These are phyloP conservation scores for Claviceps digitariae DNA, from an alignment of 2,329 filamentous ascomycete species.

Conservation along the genomic window DNA sequence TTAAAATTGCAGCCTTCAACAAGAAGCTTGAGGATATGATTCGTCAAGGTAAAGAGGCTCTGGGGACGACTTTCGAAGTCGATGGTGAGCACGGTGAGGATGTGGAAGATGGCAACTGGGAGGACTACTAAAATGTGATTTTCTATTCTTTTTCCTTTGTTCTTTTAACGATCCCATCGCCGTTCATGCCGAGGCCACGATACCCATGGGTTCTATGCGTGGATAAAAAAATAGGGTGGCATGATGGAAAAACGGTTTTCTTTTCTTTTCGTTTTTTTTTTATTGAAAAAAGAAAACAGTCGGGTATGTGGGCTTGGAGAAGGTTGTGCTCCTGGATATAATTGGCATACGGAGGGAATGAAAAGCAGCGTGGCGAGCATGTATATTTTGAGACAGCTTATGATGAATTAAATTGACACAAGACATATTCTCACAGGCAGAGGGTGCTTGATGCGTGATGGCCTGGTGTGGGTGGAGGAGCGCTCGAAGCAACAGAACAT, in stretches of 20 bases:
- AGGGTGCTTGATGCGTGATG: background rate
- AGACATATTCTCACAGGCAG: background rate
- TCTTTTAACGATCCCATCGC: background rate
- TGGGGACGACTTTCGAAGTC: slow-evolving; percentile 61
- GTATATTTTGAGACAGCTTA: background rate
- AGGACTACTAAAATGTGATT: slow-evolving; percentile 13
- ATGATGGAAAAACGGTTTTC: background rate
- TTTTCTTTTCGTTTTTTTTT: background rate
- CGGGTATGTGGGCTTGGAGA: background rate
- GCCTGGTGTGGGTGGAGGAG: background rate
- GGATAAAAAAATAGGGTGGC: background rate
- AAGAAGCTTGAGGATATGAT: slow-evolving; percentile 75
- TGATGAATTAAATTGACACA: background rate
- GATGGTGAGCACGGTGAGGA: slow-evolving; percentile 36
- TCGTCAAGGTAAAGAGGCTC: slow-evolving; percentile 69
- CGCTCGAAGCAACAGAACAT: too few species aligned
- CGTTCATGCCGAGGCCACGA: slow-evolving; percentile 3
- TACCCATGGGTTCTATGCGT: background rate
- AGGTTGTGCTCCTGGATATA: background rate
- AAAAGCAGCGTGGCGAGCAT: background rate
- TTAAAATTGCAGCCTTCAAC: slow-evolving; percentile 68
- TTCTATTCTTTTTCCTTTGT: background rate
- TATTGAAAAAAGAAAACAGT: background rate
- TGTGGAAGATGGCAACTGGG: slow-evolving; percentile 28
- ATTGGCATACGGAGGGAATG: background rate